A percentile compares a stretch with the other conserved stretches of the same genome.
phyloP scores from a whole-genome alignment of 2,329 filamentous ascomycete species.

The Fusarium fracticaudum region DNA sequence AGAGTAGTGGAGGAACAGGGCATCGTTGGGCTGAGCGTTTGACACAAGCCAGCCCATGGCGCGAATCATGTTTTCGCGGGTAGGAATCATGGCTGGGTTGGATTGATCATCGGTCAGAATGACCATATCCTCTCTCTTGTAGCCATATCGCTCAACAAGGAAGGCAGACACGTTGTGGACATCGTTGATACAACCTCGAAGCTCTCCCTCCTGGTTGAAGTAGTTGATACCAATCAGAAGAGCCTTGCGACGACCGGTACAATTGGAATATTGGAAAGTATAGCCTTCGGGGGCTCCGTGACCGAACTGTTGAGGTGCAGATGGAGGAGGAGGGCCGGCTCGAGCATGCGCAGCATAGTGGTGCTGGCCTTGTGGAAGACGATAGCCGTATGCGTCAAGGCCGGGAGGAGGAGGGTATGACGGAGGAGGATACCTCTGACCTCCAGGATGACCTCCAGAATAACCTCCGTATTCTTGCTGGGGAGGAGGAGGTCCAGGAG shows the following conservation, averaged over 20 bases:
- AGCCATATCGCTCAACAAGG: conserved; percentile 72
- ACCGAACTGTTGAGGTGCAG: conserved; percentile 66
- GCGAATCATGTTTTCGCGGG: conserved; percentile 78
- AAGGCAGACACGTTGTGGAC: conserved; percentile 80
- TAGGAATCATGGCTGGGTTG: conserved; percentile 75
- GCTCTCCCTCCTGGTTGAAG: conserved; percentile 75
- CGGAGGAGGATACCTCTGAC: conserved; percentile 46
- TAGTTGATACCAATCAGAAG: conserved; percentile 85
- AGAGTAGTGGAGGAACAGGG: conserved; percentile 81
- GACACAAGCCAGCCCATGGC: conserved; percentile 81
- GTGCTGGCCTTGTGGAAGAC: conserved; percentile 45
- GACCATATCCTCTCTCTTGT: conserved; percentile 83
- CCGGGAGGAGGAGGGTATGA: conserved; percentile 53
- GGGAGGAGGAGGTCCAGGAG: conserved; percentile 41
- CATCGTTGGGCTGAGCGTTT: conserved; percentile 77
- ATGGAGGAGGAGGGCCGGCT: conserved; percentile 57
- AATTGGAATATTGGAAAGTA: conserved; percentile 80
- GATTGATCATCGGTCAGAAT: conserved; percentile 79
- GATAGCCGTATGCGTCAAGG: conserved; percentile 60
- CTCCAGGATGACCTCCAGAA: conserved; percentile 37
- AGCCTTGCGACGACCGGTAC: conserved; percentile 77
- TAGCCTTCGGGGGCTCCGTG: conserved; percentile 75
- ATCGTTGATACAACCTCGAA: conserved; percentile 83
- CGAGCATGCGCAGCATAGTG: conserved; percentile 43
- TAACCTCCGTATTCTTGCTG: conserved; percentile 34